Conservation (phyloP, 2,329 filamentous ascomycete species). For the Colletotrichum limetticola region DNA sequence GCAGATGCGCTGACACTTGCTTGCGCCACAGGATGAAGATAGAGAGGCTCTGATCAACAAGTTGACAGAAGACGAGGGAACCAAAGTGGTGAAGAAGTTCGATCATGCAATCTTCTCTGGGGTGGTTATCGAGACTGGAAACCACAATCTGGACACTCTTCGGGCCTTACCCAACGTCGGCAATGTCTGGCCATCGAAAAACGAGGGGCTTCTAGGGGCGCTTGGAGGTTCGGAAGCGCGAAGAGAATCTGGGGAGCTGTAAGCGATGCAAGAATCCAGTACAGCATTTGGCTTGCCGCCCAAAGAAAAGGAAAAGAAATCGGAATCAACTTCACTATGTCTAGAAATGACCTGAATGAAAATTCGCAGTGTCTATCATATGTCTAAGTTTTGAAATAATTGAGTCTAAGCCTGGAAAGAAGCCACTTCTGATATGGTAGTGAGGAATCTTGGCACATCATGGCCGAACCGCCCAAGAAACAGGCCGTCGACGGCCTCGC, state of each 20-base stretch:
- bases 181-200: slow-evolving; percentile 47
- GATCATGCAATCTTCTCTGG: slow-evolving; percentile 46
- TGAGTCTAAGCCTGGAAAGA: neutral
- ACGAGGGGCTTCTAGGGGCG: slow-evolving; percentile 22
- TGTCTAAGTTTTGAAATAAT: neutral
- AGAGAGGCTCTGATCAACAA: slow-evolving; percentile 12
- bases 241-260: neutral
- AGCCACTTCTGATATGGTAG: slow-evolving; percentile 78
- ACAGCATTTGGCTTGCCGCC: too few species aligned
- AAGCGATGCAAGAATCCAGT: too few species aligned
- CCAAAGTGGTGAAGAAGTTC: slow-evolving; percentile 23
- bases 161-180: slow-evolving; percentile 45
- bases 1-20: neutral
- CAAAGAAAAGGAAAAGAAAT: too few species aligned
- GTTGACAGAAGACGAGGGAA: slow-evolving; percentile 17
- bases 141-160: slow-evolving; percentile 48
- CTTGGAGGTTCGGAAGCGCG: neutral
- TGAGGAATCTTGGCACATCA: slow-evolving; percentile 76
- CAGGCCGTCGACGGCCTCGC: slow-evolving; percentile 79
- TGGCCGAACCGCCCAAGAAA: slow-evolving; percentile 87
- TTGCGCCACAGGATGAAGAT: slow-evolving; percentile 15
- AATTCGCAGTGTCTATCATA: neutral
- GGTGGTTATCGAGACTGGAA: slow-evolving; percentile 45
- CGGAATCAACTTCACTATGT: too few species aligned
- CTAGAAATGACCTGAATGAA: neutral